phyloP scores from a whole-genome alignment of 108 stramenopile genomes.

The Pseudonitzschia multiseries region DNA sequence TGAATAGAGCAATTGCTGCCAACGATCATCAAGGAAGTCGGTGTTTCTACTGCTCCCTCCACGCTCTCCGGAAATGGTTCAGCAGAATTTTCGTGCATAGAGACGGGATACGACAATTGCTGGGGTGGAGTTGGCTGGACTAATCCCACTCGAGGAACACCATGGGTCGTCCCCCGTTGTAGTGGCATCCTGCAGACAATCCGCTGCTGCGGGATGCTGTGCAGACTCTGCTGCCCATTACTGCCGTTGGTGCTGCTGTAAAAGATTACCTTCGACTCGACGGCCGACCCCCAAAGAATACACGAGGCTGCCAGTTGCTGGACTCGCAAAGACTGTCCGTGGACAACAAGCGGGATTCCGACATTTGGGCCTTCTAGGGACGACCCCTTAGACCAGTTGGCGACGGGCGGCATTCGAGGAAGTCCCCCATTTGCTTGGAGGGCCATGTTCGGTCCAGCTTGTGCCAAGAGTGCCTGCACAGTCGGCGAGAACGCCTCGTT shows the following conservation, averaged over 20 bases:
- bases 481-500: constrained; percentile 50
- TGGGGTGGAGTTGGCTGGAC: constrained; percentile 59
- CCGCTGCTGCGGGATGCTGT: constrained; percentile 21
- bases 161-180: constrained; percentile 58
- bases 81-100: no score
- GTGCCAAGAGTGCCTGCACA: constrained; percentile 63
- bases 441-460: constrained; percentile 39
- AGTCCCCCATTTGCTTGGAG: constrained; percentile 25
- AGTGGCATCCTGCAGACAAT: constrained; percentile 50
- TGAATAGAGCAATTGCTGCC: constrained; percentile 45
- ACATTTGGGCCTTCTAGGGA: constrained; percentile 55
- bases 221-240: not conserved
- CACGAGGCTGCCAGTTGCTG: constrained; percentile 42
- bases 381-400: constrained; percentile 70
- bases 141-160: constrained; percentile 79
- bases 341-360: constrained; percentile 54
- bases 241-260: constrained; percentile 9
- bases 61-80: not conserved
- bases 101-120: not conserved
- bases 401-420: constrained; percentile 49
- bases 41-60: constrained; percentile 4
- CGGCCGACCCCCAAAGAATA: constrained; percentile 39
- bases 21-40: constrained; percentile 38
- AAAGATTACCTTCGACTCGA: constrained; percentile 23
- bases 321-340: constrained; percentile 36